Evolutionary conservation across 306 rosid genomes (phyloP).

Genomic region (Sesbania bispinosa): DNA sequence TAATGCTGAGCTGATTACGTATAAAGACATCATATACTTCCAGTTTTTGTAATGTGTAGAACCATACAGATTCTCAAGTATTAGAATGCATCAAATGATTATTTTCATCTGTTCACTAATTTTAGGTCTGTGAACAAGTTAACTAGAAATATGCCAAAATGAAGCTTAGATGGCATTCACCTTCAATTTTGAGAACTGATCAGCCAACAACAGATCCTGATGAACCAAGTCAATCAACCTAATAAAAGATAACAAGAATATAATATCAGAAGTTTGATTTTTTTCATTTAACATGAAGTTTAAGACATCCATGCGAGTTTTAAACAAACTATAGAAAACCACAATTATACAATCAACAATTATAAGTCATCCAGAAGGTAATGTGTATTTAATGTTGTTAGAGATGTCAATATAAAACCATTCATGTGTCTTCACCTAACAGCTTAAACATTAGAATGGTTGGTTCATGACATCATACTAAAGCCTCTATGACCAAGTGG

Average conservation of each 20-base stretch:
- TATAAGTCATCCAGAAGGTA: not conserved
- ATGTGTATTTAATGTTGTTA: not conserved
- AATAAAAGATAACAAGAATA: slow-evolving; percentile 22
- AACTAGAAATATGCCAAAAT: slow-evolving; percentile 11
- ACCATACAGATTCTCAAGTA: not conserved
- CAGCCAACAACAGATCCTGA: slow-evolving; percentile 85
- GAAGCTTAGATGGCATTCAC: slow-evolving; percentile 39
- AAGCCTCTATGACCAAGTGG: not conserved
- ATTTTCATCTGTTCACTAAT: slow-evolving; percentile 8
- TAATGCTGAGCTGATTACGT: not conserved
- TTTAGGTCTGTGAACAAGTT: slow-evolving; percentile 2
- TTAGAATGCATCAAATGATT: slow-evolving; percentile 8
- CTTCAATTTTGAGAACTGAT: slow-evolving; percentile 81
- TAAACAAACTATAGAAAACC: slow-evolving; percentile 20
- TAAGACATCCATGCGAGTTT: slow-evolving; percentile 11
- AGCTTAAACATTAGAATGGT: not conserved
- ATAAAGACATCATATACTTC: not conserved
- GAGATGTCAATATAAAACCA: not conserved
- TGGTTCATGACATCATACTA: not conserved
- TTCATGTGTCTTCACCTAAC: not conserved
- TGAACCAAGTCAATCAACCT: slow-evolving; percentile 92
- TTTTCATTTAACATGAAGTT: slow-evolving; percentile 3
- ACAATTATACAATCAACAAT: not conserved
- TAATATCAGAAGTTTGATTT: slow-evolving; percentile 14
- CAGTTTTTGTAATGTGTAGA: not conserved